Evolutionary conservation across 345 rosid species (phyloP).

Genomic region (Brassica juncea): DNA sequence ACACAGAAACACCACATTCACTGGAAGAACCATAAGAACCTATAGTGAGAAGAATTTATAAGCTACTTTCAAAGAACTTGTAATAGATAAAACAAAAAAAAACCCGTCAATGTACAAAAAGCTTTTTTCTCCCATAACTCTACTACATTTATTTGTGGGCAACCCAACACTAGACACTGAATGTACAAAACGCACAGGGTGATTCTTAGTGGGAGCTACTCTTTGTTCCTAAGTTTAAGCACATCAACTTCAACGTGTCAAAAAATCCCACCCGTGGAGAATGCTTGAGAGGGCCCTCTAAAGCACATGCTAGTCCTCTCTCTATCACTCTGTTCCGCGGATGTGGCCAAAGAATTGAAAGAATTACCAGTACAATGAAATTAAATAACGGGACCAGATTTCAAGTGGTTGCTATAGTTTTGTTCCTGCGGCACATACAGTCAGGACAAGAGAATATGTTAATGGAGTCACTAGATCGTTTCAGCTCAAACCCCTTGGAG

Average conservation of each 20-base stretch:
- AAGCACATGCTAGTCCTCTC: not conserved
- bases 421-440: constrained; percentile 88
- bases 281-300: not conserved
- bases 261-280: not conserved
- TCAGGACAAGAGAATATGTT: constrained; percentile 93
- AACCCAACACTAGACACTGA: constrained; percentile 23
- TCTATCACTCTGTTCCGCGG: not conserved
- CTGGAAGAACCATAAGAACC: not conserved
- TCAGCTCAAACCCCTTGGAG: constrained; percentile 86
- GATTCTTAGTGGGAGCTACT: not conserved
- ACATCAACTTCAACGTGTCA: constrained; percentile 31
- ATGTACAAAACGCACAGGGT: constrained; percentile 1
- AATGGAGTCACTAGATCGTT: constrained; percentile 78
- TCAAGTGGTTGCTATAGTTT: constrained; percentile 41
- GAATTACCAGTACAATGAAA: constrained; percentile 30
- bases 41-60: not conserved
- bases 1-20: not conserved
- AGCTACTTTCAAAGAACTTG: not conserved
- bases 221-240: constrained; percentile 22
- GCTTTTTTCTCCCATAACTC: not conserved
- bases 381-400: constrained; percentile 21
- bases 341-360: constrained; percentile 34
- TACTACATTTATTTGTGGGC: constrained; percentile 13
- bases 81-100: not conserved
- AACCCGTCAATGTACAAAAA: constrained; percentile 31